Evolutionary conservation across 176 grass and related monocot genomes (phyloP).

Genomic region (Zea luxurians): DNA sequence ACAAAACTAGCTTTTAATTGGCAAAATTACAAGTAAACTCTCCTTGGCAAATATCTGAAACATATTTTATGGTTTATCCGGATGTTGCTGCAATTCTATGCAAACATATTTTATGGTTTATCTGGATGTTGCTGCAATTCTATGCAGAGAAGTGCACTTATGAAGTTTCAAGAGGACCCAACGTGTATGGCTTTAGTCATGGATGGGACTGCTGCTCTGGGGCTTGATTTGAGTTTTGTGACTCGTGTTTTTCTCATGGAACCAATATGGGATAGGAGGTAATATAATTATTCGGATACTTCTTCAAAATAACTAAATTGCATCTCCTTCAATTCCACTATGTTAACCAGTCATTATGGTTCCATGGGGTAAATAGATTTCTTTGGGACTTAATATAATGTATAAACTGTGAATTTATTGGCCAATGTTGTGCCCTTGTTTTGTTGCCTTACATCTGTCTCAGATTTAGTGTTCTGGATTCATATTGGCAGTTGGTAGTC

Average conservation of each 20-base stretch:
- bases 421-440: not conserved
- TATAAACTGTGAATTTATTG: not conserved
- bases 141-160: constrained; percentile 76
- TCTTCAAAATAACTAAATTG: not conserved
- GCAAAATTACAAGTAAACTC: constrained; percentile 1
- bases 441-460: not conserved
- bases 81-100: constrained; percentile 39
- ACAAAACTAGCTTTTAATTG: not conserved
- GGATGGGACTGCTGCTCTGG: constrained; percentile 95
- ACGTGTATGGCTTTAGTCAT: constrained; percentile 86
- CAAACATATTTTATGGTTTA: constrained; percentile 31
- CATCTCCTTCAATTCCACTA: not conserved
- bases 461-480: not conserved
- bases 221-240: constrained; percentile 97
- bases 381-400: constrained; percentile 9
- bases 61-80: constrained; percentile 21
- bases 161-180: constrained; percentile 79
- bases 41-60: constrained; percentile 2
- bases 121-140: constrained; percentile 33
- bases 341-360: constrained; percentile 2
- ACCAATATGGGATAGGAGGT: constrained; percentile 99
- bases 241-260: constrained; percentile 94
- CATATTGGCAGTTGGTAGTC: not conserved
- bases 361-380: not conserved
- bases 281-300: constrained; percentile 15